Base-by-base conservation (phyloP, 2,329 filamentous ascomycete genomes). In the Pyrenophora tritici-repentis region DNA sequence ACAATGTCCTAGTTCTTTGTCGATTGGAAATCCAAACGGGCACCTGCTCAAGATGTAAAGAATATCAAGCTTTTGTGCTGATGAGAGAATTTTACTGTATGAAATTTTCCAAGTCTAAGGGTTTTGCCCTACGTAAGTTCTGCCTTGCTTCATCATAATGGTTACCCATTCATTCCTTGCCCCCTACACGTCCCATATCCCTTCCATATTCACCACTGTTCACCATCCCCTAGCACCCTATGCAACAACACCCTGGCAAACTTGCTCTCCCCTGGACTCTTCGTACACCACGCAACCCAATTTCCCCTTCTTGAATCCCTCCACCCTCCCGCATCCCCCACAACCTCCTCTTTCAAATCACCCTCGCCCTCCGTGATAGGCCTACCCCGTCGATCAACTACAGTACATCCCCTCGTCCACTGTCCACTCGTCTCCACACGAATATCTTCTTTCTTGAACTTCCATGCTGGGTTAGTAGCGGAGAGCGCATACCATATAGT, bases 381-480 rank as follows among this genome's bases (percentile, higher is more conserved):
- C 46, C 85, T 76, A 32, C 76, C 75, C 37, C 94, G 82, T 31
- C 85, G 81, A 78, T 99, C 94, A 34, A 91, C 79, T 26, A 97
- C 81, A 67, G 91, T 92, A 86, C 94, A 92, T 1, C 94, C 93
- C 49, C 90, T 81, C 38, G 92, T 96, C 94, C 94, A 99, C 77
- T 97, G 94, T 1, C 93, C 94, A 2, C 83, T 78, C 0, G 91
- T 95, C 76, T 99, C 94, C 34, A 99, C 80, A 16, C 94, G 83
- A 48, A 99, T 87, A 71, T 99, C 94, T 73, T 96, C 67, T n/a
- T 65, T 58, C 14, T 63, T 66, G 43, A 77, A 68, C 18, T 68
- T 55, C 76, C 76, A 78, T 1, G 42, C 48, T 0, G 54, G 12
- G 17, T 65, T 53, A 1, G 35, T 31, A 1, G 62, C 12, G 1